Percentiles rank a stretch among this genome's conserved stretches.
Evolutionary conservation across 805 yeast species (phyloP).

Genomic region (Candida nanaspora): DNA sequence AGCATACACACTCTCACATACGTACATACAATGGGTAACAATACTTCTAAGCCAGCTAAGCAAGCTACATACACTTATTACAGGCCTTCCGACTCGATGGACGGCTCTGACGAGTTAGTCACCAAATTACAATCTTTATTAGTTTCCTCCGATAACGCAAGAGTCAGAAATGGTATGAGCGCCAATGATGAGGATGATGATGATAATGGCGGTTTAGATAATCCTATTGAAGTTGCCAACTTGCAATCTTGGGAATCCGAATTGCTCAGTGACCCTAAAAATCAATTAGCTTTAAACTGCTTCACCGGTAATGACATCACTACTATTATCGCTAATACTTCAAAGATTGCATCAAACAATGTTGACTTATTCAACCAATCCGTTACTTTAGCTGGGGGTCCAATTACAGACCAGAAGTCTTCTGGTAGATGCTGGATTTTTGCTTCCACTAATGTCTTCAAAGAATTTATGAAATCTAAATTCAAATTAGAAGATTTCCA

Average conservation of each 20-base stretch:
- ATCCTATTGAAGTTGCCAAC: slow-evolving; percentile 26
- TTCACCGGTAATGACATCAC: slow-evolving; percentile 41
- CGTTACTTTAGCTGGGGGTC: slow-evolving; percentile 47
- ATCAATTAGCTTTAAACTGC: slow-evolving; percentile 46
- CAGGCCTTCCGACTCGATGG: slow-evolving; percentile 4
- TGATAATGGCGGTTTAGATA: slow-evolving; percentile 1
- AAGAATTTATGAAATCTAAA: slow-evolving; percentile 56
- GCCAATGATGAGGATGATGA: slow-evolving; percentile 6
- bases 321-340: slow-evolving; percentile 32
- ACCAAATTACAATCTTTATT: slow-evolving; percentile 22
- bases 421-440: slow-evolving; percentile 90
- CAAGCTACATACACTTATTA: slow-evolving; percentile 12
- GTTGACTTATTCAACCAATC: slow-evolving; percentile 36
- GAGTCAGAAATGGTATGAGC: too few relatives aligned
- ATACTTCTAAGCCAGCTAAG: slow-evolving; percentile 13
- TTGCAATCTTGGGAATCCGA: slow-evolving; percentile 39
- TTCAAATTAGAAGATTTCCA: slow-evolving; percentile 65
- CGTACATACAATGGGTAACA: slow-evolving; percentile 25
- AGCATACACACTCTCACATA: too few relatives aligned
- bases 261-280: slow-evolving; percentile 39
- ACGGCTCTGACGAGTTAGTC: slow-evolving; percentile 24
- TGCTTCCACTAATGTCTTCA: slow-evolving; percentile 73
- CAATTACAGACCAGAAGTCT: slow-evolving; percentile 66
- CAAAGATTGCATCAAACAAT: slow-evolving; percentile 19
- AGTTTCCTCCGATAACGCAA: neutral